A percentile compares a stretch with the other conserved stretches of the same genome.
phyloP scores from a whole-genome alignment of 1,284 basidiomycete genomes.

The Trichosporon sp. region DNA sequence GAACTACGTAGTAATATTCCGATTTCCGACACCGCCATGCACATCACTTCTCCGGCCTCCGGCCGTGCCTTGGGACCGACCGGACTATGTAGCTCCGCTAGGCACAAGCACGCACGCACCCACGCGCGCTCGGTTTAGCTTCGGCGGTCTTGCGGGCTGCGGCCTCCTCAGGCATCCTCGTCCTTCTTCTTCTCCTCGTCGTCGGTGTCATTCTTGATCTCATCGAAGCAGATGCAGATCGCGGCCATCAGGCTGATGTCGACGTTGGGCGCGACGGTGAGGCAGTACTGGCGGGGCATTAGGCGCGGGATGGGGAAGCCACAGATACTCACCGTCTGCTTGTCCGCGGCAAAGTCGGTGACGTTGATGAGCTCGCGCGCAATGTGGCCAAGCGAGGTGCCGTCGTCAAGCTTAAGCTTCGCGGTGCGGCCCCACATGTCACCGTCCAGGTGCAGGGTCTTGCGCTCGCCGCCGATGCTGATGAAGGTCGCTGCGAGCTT shows the following conservation, averaged over 20 bases:
- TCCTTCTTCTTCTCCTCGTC: not conserved
- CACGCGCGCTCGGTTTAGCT: not conserved
- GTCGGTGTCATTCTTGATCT: constrained; percentile 25
- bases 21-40: not conserved
- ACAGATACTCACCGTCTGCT: constrained; percentile 27
- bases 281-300: constrained; percentile 20
- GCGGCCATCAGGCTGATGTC: constrained; percentile 28
- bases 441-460: constrained; percentile 18
- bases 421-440: constrained; percentile 28
- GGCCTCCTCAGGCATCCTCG: not conserved
- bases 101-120: not conserved
- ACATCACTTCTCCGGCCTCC: constrained; percentile 10
- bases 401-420: constrained; percentile 20
- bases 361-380: constrained; percentile 22
- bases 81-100: constrained; percentile 2
- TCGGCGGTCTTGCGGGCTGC: not conserved
- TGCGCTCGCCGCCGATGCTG: not conserved
- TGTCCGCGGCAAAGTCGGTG: constrained; percentile 20
- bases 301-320: not conserved
- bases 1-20: not conserved
- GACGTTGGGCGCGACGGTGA: constrained; percentile 30
- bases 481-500: constrained; percentile 22
- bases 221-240: constrained; percentile 28
- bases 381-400: constrained; percentile 24
- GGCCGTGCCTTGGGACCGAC: not conserved